A percentile compares a stretch with the other conserved stretches of the same genome.
phyloP scores from a whole-genome alignment of 75 land plant genomes.

The Gnetum montanum region DNA sequence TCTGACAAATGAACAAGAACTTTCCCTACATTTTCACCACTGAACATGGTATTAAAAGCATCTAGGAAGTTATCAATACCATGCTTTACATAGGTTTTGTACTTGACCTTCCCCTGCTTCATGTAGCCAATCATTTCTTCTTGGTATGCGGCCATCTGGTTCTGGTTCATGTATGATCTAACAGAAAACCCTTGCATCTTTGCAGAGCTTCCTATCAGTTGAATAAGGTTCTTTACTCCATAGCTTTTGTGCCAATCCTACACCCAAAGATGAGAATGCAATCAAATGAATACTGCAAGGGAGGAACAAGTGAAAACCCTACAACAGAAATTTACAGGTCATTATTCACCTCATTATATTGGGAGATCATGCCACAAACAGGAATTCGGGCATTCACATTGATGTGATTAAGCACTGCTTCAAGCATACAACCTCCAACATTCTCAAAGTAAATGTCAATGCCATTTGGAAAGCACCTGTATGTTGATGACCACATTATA shows the following conservation, averaged over 20 bases:
- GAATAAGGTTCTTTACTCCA: slow-evolving; percentile 33
- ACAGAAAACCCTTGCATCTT: slow-evolving; percentile 32
- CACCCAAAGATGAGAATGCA: background rate
- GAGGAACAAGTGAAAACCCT: background rate
- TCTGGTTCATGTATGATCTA: slow-evolving; percentile 8
- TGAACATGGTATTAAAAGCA: no score
- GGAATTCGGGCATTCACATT: slow-evolving; percentile 23
- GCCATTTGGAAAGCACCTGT: slow-evolving; percentile 34
- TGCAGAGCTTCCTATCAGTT: slow-evolving; percentile 24
- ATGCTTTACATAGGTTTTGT: no score
- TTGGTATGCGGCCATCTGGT: slow-evolving; percentile 12
- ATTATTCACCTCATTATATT: slow-evolving; percentile 22
- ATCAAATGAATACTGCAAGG: background rate
- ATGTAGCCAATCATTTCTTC: slow-evolving; percentile 22
- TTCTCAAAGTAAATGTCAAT: slow-evolving; percentile 40
- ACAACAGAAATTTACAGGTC: background rate
- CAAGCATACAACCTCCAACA: slow-evolving; percentile 43
- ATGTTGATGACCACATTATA: no score
- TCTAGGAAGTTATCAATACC: no score
- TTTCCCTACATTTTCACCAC: no score
- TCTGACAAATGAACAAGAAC: no score
- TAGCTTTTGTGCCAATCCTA: slow-evolving; percentile 29
- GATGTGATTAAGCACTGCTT: slow-evolving; percentile 36
- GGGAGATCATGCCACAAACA: slow-evolving; percentile 38
- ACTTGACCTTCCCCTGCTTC: slow-evolving; percentile 31